phyloP scores from a whole-genome alignment of 2,329 filamentous ascomycete species.

The Berkeleyomyces basicola region DNA sequence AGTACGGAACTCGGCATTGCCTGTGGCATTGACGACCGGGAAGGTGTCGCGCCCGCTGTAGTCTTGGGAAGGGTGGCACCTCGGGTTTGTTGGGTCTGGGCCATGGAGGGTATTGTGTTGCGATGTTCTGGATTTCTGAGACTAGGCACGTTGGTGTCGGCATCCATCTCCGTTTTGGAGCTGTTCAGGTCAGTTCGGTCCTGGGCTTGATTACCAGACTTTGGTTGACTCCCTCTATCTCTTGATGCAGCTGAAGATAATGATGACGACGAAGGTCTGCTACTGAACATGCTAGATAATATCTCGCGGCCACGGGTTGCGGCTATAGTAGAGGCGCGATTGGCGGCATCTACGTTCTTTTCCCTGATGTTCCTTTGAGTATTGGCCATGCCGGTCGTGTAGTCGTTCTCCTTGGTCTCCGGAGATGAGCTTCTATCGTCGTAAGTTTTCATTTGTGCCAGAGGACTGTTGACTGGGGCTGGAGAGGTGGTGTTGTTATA shows the following conservation, averaged over 20 bases:
- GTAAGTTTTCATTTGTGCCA: background rate
- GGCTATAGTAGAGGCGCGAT: background rate
- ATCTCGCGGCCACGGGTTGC: slow-evolving; percentile 5
- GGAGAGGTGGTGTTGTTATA: background rate
- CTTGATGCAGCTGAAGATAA: background rate
- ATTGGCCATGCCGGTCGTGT: background rate
- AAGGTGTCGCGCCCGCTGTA: background rate
- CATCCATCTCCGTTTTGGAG: background rate
- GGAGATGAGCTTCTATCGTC: background rate
- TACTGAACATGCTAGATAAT: slow-evolving; percentile 10
- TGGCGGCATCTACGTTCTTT: background rate
- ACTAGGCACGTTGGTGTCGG: background rate
- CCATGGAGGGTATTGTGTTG: background rate
- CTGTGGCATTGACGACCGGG: background rate
- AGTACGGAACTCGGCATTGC: background rate
- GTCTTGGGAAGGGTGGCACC: background rate
- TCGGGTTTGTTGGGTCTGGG: background rate
- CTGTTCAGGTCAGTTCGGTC: background rate
- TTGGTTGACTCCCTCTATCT: background rate
- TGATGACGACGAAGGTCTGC: background rate
- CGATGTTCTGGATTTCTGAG: background rate
- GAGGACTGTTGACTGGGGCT: background rate
- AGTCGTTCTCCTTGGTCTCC: slow-evolving; percentile 1
- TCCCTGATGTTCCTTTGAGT: background rate
- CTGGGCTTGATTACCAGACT: background rate